Evolutionary conservation across 2,329 filamentous ascomycete genomes (phyloP), one percentile per base, ranked within the genome.

Genomic region (Salinomyces thailandicus): DNA sequence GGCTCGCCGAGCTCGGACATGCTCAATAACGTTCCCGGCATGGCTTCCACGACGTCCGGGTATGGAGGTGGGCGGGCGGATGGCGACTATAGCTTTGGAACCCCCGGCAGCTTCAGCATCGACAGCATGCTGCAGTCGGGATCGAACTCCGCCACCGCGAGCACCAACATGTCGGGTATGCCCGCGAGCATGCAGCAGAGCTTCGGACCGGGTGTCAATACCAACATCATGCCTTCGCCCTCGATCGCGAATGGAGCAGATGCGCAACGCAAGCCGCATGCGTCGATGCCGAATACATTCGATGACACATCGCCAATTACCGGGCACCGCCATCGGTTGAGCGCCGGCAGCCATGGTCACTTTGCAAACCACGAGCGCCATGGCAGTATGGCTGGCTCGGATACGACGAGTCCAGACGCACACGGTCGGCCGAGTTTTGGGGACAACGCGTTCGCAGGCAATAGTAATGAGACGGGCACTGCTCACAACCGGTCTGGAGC

Each of bases 11-110:
- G 32, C 30, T 41, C 43, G 31, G 37, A 45, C 33, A 31, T 50
- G 39, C 41, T 54, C 8, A 48, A 44, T 11, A n/a, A 16, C 30
- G 13, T 42, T 22, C 35, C 36, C n/a, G 38, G 37, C 13, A 35
- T 50, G 33, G 43, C 40, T 19, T 16, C 26, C 15, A 45, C 48
- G 18, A 42, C 43, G 16, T 48, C 50, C 11, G 46, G 35, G 4
- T 54, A 49, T 18, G 46, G 44, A 16, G 47, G 39, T 12, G 52
- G 52, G 37, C 52, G 51, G 41, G 36, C 47, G 6, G 17, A 12
- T 33, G 52, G 48, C 35, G 52, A 54, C 29, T 53, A 53, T 37
- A 47, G 42, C 24, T 49, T 52, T 41, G 49, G 48, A 15, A 48
- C 45, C 18, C 38, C 48, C 4, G 42, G 47, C 31, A 50, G 46